Evolutionary conservation across 495 filamentous ascomycete genomes (phyloP).

Genomic region (Hyaloscypha bicolor): DNA sequence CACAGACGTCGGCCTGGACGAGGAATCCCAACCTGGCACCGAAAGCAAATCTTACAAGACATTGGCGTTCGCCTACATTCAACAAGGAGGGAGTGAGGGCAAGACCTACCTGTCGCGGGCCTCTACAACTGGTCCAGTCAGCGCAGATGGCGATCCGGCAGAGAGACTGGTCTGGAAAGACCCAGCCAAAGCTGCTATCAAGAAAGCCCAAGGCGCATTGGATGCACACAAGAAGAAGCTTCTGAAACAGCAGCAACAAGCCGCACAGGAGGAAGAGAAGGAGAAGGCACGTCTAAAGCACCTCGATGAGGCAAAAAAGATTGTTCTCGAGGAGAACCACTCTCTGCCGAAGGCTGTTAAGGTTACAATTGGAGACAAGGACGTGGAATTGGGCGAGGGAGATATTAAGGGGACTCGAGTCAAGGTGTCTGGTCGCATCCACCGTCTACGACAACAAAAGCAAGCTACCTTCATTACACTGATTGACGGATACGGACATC

Average conservation of each 20-base stretch:
- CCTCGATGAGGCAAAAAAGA: constrained; percentile 82
- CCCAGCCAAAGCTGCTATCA: constrained; percentile 78
- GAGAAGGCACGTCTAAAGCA: constrained; percentile 62
- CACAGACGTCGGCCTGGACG: constrained; percentile 75
- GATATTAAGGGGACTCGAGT: constrained; percentile 73
- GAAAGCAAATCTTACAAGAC: constrained; percentile 79
- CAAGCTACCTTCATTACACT: constrained; percentile 86
- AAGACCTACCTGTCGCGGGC: constrained; percentile 68
- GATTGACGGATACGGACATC: constrained; percentile 82
- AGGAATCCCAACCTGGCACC: constrained; percentile 63
- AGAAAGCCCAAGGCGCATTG: constrained; percentile 75
- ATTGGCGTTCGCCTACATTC: constrained; percentile 73
- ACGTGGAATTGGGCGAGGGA: constrained; percentile 67
- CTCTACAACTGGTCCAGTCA: constrained; percentile 65
- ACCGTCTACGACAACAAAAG: constrained; percentile 83
- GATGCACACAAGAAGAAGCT: constrained; percentile 79
- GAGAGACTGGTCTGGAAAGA: constrained; percentile 71
- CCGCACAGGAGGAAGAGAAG: constrained; percentile 72
- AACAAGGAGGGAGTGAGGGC: constrained; percentile 61
- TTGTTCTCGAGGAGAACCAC: constrained; percentile 77
- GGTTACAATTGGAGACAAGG: constrained; percentile 72
- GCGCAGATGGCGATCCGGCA: constrained; percentile 57
- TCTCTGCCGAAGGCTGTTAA: constrained; percentile 77
- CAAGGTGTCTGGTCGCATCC: constrained; percentile 82
- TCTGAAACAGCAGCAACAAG: constrained; percentile 66